Percentiles rank a stretch among this genome's conserved stretches.
phyloP scores from a whole-genome alignment of 768 basidiomycete species.

The Phaeolepiota aurea region DNA sequence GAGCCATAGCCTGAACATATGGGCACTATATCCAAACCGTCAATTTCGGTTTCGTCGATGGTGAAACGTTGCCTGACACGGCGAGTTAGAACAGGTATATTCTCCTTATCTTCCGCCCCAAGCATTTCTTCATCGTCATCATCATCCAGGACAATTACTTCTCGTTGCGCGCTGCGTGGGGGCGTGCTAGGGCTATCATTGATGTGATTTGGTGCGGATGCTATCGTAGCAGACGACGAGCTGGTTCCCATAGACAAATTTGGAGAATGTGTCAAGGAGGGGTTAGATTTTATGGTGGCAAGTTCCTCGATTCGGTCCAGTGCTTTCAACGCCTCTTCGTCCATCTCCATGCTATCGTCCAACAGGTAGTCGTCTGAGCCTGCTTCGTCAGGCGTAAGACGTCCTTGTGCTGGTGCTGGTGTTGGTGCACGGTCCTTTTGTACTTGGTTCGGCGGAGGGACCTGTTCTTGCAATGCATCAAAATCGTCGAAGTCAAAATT shows the following conservation, averaged over 20 bases:
- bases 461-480: constrained; percentile 7
- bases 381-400: constrained; percentile 3
- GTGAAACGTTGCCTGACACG: constrained; percentile 34
- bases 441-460: too few species aligned
- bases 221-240: neutral
- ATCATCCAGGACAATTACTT: neutral
- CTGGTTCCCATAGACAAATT: too few species aligned
- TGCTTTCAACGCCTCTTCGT: constrained; percentile 13
- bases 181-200: neutral
- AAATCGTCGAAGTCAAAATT: constrained; percentile 21
- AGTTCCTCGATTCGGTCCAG: constrained; percentile 19
- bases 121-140: constrained; percentile 16
- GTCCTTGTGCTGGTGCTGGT: too few species aligned
- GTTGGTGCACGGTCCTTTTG: too few species aligned
- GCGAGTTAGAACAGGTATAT: constrained; percentile 41
- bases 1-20: too few species aligned
- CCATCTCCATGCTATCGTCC: constrained; percentile 12
- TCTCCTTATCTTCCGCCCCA: constrained; percentile 57
- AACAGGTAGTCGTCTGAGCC: constrained; percentile 17
- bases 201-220: neutral
- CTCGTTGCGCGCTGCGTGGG: neutral
- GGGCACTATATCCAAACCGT: too few species aligned
- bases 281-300: too few species aligned
- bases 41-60: neutral
- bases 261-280: too few species aligned